Conservation (phyloP, 768 basidiomycete genomes). For the Crucibulum laeve region DNA sequence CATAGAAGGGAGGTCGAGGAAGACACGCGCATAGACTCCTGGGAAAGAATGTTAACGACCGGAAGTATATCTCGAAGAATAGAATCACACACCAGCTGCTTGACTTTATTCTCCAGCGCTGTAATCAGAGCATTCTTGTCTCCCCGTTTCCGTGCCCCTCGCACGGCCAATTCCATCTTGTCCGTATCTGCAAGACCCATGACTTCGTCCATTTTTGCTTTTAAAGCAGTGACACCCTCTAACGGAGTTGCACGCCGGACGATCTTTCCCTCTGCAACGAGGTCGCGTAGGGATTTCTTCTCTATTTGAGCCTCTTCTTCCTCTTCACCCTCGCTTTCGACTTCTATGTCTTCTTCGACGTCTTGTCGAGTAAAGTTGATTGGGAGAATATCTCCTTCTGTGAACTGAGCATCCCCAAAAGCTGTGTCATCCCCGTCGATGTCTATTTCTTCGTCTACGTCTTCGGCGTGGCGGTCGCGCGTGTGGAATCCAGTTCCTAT, state of each 20-base stretch:
- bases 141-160: constrained; percentile 42
- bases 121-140: constrained; percentile 43
- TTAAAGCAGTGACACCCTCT: constrained; percentile 14
- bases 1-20: constrained; percentile 47
- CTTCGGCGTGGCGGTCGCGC: constrained; percentile 49
- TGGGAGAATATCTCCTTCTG: constrained; percentile 63
- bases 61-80: background rate
- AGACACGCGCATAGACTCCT: constrained; percentile 42
- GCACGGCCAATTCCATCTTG: constrained; percentile 43
- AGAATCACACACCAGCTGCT: constrained; percentile 44
- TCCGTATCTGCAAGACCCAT: constrained; percentile 38
- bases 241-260: constrained; percentile 19
- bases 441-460: constrained; percentile 78
- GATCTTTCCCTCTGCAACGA: constrained; percentile 50
- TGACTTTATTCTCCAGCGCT: constrained; percentile 61
- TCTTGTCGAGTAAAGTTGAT: constrained; percentile 17
- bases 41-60: constrained; percentile 4
- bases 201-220: constrained; percentile 32
- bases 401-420: constrained; percentile 74
- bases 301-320: constrained; percentile 26
- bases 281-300: constrained; percentile 40
- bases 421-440: constrained; percentile 73
- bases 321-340: constrained; percentile 37
- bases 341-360: constrained; percentile 32
- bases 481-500: constrained; percentile 71